phyloP scores from a whole-genome alignment of 345 rosid genomes.

The Salix suchowensis region DNA sequence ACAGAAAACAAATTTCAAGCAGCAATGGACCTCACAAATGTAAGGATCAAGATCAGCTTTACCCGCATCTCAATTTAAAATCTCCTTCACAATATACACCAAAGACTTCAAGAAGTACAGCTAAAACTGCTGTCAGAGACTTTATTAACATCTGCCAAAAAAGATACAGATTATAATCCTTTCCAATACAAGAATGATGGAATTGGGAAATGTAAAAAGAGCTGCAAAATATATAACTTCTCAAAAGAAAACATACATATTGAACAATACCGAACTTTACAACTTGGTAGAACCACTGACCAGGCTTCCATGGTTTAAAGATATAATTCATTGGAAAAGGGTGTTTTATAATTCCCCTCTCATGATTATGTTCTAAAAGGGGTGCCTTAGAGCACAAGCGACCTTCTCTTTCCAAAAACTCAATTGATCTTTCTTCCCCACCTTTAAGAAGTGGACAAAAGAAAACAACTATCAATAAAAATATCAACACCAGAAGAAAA shows the following conservation, averaged over 20 bases:
- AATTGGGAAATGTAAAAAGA: constrained; percentile 4
- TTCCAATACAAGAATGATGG: constrained; percentile 10
- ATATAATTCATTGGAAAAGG: constrained; percentile 85
- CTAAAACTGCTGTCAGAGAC: constrained; percentile 69
- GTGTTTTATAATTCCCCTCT: constrained; percentile 63
- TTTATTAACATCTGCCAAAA: constrained; percentile 88
- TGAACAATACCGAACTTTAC: constrained; percentile 97
- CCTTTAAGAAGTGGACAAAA: constrained; percentile 39
- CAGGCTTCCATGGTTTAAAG: constrained; percentile 87
- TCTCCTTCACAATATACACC: constrained; percentile 96
- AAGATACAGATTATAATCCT: constrained; percentile 5
- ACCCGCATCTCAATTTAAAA: constrained; percentile 87
- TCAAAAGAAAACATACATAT: constrained; percentile 64
- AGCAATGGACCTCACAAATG: background rate
- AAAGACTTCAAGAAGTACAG: constrained; percentile 87
- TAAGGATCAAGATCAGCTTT: constrained; percentile 31
- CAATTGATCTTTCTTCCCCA: constrained; percentile 84
- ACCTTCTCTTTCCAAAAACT: constrained; percentile 89
- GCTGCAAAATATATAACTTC: constrained; percentile 11
- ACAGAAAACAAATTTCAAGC: background rate
- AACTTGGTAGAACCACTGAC: constrained; percentile 92
- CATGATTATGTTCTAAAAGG: constrained; percentile 52
- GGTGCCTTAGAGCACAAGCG: constrained; percentile 58
- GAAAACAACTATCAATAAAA: background rate
- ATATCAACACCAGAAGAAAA: constrained; percentile 2